Percentiles rank a stretch among this genome's conserved stretches.
Conservation (phyloP, 2,329 filamentous ascomycete species). For the Cadophora malorum region DNA sequence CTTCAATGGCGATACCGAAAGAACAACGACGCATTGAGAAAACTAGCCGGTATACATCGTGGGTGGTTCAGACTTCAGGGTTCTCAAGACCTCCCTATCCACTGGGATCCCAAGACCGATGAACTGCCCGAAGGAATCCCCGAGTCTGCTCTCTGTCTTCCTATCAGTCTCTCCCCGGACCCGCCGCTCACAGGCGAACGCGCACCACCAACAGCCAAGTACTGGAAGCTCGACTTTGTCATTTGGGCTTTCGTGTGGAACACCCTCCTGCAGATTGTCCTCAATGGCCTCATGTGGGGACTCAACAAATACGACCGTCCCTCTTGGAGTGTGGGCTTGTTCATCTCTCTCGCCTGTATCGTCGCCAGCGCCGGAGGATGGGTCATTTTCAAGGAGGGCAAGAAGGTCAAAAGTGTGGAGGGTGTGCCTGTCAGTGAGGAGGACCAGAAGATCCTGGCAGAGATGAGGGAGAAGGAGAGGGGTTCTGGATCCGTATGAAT, state of each 20-base stretch:
- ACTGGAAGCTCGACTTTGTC: conserved; percentile 79
- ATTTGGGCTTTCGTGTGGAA: conserved; percentile 80
- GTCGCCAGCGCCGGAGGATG: conserved; percentile 33
- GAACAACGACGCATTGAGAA: conserved; percentile 28
- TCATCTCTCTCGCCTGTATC: conserved; percentile 36
- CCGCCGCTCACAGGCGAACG: conserved; percentile 72
- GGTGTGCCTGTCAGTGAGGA: conserved; percentile 35
- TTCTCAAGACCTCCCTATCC: conserved; percentile 57
- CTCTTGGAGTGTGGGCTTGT: conserved; percentile 29
- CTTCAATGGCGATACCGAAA: conserved; percentile 49
- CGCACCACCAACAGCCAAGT: conserved; percentile 62
- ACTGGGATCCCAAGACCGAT: conserved; percentile 45
- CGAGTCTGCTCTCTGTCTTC: conserved; percentile 65
- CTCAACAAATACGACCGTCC: conserved; percentile 59
- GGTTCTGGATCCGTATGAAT: conserved; percentile 11
- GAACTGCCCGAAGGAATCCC: conserved; percentile 45
- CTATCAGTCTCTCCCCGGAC: conserved; percentile 62
- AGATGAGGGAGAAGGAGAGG: conserved; percentile 34
- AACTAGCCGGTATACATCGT: conserved; percentile 68
- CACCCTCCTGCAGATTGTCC: conserved; percentile 73
- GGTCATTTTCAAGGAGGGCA: conserved; percentile 36
- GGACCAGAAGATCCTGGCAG: conserved; percentile 43
- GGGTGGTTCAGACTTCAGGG: conserved; percentile 76
- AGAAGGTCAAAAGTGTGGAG: conserved; percentile 37
- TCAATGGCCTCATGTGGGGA: conserved; percentile 85